Evolutionary conservation across 2,329 filamentous ascomycete species (phyloP).

Genomic region (Cladosporium sp.): DNA sequence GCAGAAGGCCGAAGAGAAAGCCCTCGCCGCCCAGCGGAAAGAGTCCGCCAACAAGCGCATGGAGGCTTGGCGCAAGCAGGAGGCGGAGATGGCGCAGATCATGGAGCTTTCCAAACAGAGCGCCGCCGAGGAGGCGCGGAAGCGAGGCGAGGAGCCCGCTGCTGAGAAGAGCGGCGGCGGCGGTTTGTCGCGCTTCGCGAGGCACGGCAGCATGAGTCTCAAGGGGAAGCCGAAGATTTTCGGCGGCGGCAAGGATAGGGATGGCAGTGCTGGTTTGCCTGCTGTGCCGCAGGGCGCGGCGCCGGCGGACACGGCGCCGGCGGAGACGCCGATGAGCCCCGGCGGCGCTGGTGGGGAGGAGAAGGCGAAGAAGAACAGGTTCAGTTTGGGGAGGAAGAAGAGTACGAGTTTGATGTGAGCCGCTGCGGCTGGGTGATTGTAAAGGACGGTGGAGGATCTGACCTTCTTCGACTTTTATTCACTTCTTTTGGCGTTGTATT

Average conservation of each 20-base stretch:
- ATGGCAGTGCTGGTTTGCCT: constrained; percentile 17
- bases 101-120: constrained; percentile 61
- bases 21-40: constrained; percentile 30
- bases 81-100: constrained; percentile 58
- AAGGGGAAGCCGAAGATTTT: constrained; percentile 69
- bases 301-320: constrained; percentile 19
- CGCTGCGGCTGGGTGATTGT: no score
- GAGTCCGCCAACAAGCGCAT: constrained; percentile 40
- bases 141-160: constrained; percentile 20
- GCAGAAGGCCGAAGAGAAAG: constrained; percentile 53
- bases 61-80: constrained; percentile 51
- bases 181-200: constrained; percentile 58
- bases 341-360: constrained; percentile 19
- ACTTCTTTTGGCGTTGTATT: no score
- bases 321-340: constrained; percentile 7
- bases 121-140: constrained; percentile 48
- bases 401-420: constrained; percentile 40
- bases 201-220: constrained; percentile 67
- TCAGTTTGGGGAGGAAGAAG: constrained; percentile 68
- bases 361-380: constrained; percentile 53
- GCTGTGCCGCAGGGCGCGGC: constrained; percentile 16
- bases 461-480: no score
- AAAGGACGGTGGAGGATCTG: no score
- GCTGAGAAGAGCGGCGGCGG: constrained; percentile 23
- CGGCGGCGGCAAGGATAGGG: constrained; percentile 45